Conservation (phyloP, 305 asterid genomes). For the Fraxinus platypoda region DNA sequence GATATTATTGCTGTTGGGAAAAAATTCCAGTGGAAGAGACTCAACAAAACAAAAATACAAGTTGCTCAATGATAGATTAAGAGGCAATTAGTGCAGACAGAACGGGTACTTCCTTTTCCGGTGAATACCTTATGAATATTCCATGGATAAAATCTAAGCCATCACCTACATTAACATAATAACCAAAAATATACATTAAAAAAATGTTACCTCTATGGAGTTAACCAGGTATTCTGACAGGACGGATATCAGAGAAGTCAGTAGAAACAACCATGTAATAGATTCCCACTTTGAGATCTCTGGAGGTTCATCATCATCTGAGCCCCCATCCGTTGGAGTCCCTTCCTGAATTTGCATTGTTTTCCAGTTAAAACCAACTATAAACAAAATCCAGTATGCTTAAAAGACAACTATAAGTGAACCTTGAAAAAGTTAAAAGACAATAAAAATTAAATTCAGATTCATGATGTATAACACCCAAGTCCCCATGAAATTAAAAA, state of each 20-base stretch:
- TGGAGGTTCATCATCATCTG: constrained; percentile 54
- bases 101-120: background rate
- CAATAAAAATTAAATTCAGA: constrained; percentile 5
- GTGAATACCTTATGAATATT: background rate
- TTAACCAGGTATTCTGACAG: constrained; percentile 67
- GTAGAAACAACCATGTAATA: constrained; percentile 55
- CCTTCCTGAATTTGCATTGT: constrained; percentile 40
- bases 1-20: background rate
- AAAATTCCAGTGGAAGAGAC: background rate
- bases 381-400: background rate
- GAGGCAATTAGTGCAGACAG: background rate
- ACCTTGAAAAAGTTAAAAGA: background rate
- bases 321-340: constrained; percentile 32
- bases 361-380: constrained; percentile 15
- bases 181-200: background rate
- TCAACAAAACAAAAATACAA: background rate
- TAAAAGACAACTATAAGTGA: background rate
- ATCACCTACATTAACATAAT: background rate
- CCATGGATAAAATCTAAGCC: background rate
- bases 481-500: background rate
- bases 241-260: constrained; percentile 59
- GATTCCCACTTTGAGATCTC: constrained; percentile 70
- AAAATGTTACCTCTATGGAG: constrained; percentile 62
- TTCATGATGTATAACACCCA: constrained; percentile 5
- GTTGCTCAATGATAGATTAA: background rate